These are phyloP conservation scores for Dictyostelium brefeldianum DNA, from an alignment of 78 protist species.

Conservation along the genomic window DNA sequence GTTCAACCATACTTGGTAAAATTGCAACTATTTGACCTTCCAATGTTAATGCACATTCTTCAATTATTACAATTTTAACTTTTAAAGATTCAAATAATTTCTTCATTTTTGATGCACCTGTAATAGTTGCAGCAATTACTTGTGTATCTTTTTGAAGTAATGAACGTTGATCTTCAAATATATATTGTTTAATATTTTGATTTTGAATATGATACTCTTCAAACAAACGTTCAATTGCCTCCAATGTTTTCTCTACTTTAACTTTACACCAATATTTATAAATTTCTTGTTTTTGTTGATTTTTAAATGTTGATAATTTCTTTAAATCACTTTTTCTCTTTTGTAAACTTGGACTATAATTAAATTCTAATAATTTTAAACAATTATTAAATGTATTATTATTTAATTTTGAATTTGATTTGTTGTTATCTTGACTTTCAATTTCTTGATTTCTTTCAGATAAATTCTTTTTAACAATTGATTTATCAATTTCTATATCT, in stretches of 20 bases:
- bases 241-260: not conserved
- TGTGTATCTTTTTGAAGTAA: conserved; percentile 22
- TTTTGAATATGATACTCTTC: conserved; percentile 47
- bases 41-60: conserved; percentile 85
- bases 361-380: not conserved
- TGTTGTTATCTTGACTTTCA: not conserved
- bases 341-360: not conserved
- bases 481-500: not conserved
- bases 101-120: conserved; percentile 48
- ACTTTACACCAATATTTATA: not conserved
- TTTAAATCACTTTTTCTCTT: not conserved
- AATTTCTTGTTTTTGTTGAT: not conserved
- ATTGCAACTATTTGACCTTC: conserved; percentile 89
- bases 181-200: conserved; percentile 85
- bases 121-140: conserved; percentile 71
- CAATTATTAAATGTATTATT: not conserved
- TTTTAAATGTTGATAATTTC: not conserved
- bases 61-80: conserved; percentile 48
- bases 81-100: conserved; percentile 1
- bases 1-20: conserved; percentile 50
- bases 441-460: not conserved
- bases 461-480: not conserved
- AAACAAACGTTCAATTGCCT: conserved; percentile 65
- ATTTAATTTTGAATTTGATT: not conserved
- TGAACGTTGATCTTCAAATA: not conserved